Evolutionary conservation across 441 rosid species (phyloP).

Genomic region (Corymbia citriodora): DNA sequence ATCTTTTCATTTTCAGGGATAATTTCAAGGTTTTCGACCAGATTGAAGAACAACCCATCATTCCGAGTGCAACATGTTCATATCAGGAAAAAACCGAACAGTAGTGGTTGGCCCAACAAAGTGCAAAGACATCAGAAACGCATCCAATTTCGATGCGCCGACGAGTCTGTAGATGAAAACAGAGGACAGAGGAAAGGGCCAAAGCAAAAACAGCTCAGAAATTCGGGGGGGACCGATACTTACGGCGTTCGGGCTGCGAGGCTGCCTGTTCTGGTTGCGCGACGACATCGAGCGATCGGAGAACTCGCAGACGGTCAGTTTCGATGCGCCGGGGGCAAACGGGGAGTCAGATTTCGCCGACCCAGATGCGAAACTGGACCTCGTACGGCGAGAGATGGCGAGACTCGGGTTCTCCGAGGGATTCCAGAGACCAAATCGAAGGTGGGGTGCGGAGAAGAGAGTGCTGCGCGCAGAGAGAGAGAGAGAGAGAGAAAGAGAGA

Average conservation of each 20-base stretch:
- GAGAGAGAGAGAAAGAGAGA: not conserved
- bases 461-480: conserved; percentile 10
- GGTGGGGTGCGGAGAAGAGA: not conserved
- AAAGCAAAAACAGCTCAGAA: not conserved
- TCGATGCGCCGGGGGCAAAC: not conserved
- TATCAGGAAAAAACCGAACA: not conserved
- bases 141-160: not conserved
- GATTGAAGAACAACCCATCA: not conserved
- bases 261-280: conserved; percentile 80
- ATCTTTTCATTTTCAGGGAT: not conserved
- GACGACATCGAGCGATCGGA: conserved; percentile 38
- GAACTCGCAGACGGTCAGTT: not conserved
- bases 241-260: conserved; percentile 68
- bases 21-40: not conserved
- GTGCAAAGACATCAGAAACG: not conserved
- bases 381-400: not conserved
- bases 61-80: not conserved
- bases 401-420: not conserved
- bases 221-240: not conserved
- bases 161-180: not conserved
- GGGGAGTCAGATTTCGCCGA: not conserved
- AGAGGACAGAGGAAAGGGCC: not conserved
- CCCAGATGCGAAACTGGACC: not conserved
- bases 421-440: not conserved
- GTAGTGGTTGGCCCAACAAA: not conserved